A percentile compares a stretch with the other conserved stretches of the same genome.
Conservation (phyloP, 2,329 filamentous ascomycete species). For the Biscogniauxia marginata region DNA sequence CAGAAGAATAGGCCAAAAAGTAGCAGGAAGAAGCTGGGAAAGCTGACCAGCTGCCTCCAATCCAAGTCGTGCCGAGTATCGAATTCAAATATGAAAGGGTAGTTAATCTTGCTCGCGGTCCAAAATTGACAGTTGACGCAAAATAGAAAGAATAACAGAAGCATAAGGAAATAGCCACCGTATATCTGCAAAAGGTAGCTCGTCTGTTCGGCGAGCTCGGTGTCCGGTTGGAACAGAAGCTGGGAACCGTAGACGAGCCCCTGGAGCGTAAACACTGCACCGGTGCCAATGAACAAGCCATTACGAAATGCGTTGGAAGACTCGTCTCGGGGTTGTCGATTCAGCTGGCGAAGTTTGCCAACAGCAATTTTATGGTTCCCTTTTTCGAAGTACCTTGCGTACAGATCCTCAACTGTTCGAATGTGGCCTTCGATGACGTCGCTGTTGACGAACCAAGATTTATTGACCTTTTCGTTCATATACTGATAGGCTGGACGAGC, state of each 20-base stretch:
- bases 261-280: conserved; percentile 64
- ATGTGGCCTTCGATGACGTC: conserved; percentile 81
- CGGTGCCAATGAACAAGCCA: conserved; percentile 67
- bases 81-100: conserved; percentile 95
- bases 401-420: conserved; percentile 81
- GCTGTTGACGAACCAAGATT: conserved; percentile 87
- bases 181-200: conserved; percentile 84
- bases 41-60: conserved; percentile 84
- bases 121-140: conserved; percentile 82
- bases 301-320: conserved; percentile 59
- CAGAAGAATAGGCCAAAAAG: conserved; percentile 79
- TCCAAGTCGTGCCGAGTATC: conserved; percentile 82
- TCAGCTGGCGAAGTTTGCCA: conserved; percentile 77
- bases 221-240: conserved; percentile 51
- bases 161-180: conserved; percentile 83
- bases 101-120: conserved; percentile 85
- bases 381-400: conserved; percentile 89
- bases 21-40: conserved; percentile 81
- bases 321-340: conserved; percentile 55
- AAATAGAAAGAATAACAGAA: conserved; percentile 80
- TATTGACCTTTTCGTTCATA: conserved; percentile 88
- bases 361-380: conserved; percentile 91
- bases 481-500: conserved; percentile 76
- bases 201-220: conserved; percentile 50
- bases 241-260: conserved; percentile 60